A percentile compares a stretch with the other conserved stretches of the same genome.
phyloP scores from a whole-genome alignment of 441 rosid genomes.

The Gossypium lobatum region DNA sequence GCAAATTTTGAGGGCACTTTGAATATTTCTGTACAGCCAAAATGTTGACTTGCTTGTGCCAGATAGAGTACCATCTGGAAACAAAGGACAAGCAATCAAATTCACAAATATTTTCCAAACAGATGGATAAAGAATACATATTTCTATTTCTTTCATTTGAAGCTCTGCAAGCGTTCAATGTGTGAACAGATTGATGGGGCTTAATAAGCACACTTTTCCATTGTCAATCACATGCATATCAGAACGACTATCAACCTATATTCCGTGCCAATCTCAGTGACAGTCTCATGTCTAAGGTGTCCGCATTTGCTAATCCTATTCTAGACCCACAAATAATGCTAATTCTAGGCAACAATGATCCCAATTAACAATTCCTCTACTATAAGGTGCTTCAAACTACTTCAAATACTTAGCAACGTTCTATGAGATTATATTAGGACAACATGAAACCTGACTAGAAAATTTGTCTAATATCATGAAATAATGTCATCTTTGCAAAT shows the following conservation, averaged over 20 bases:
- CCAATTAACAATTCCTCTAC: neutral
- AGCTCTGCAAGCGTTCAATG: neutral
- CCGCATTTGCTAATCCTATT: neutral
- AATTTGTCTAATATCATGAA: neutral
- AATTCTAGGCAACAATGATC: neutral
- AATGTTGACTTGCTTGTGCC: slow-evolving; percentile 85
- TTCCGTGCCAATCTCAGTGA: neutral
- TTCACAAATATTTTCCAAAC: slow-evolving; percentile 9
- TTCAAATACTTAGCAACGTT: neutral
- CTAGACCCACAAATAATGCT: neutral
- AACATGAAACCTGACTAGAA: neutral
- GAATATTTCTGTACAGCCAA: slow-evolving; percentile 91
- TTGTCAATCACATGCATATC: neutral
- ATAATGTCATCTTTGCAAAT: neutral
- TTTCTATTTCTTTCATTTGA: neutral
- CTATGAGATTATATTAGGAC: neutral
- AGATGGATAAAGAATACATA: neutral
- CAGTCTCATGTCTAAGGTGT: neutral
- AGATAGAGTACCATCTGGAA: slow-evolving; percentile 84
- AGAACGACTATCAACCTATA: neutral
- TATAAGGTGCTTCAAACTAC: neutral
- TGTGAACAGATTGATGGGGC: neutral
- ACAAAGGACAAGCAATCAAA: slow-evolving; percentile 23
- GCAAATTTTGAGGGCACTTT: slow-evolving; percentile 96
- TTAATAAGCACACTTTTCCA: neutral